Evolutionary conservation across 2,329 filamentous ascomycete genomes (phyloP), one percentile per base, ranked within the genome.

Genomic region (Teratosphaeria pseudoeucalypti): DNA sequence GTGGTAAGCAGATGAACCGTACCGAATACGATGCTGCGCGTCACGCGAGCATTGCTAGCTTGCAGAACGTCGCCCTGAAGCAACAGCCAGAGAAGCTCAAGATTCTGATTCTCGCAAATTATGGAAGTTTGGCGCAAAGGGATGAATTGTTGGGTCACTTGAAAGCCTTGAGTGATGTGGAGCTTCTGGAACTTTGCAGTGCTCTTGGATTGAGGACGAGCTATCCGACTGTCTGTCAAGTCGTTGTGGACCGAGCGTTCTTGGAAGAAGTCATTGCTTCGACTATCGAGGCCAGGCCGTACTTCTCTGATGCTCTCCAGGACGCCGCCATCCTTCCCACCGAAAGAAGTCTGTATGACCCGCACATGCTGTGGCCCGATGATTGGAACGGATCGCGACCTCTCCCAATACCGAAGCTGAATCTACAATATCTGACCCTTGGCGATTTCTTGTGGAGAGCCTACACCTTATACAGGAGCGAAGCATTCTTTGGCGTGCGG

Each of bases 401-500:
- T 5, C 79, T 99, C 60, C 90, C 94, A 2, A 85, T 99, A 52
- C 94, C 94, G 2, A 99, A 99, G 72, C 76, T 97, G 54, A 99
- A 96, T 67, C 78, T 99, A 32, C 94, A 99, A 70, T 99, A 99
- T 73, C 80, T 99, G 14, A 95, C 92, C 2, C 85, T 96, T 56
- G 91, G 91, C 2, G 94, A 99, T 73, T 99, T 99, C 67, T 77
- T 99, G n/a, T 99, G 92, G 91, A 84, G 95, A 63, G 91, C 92
- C 0, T 87, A 97, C 68, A 81, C 95, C 14, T 78, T 99, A 9
- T 94, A 96, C 71, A 85, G 92, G 49, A 89, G 87, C 60, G 94
- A 99, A 73, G 84, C 92, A 0, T 96, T 97, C 72, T 97, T 95
- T 72, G 89, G 90, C 61, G 92, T 99, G 61, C 85, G 91, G 54